Conservation (phyloP, 169 alveolate genomes). For the Fabrea salina region DNA sequence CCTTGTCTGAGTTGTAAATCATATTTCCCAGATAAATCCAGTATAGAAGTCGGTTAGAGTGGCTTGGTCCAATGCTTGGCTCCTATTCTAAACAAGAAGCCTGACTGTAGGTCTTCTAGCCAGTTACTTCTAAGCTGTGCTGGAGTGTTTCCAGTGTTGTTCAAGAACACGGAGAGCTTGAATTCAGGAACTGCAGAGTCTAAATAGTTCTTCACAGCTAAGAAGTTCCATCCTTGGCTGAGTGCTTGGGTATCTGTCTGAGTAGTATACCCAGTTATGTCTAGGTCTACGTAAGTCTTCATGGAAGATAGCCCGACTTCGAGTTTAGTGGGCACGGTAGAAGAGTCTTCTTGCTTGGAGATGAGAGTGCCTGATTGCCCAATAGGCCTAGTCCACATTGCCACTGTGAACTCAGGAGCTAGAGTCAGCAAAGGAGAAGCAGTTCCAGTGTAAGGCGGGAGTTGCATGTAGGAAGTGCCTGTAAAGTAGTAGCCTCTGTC, state of each 20-base stretch:
- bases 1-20: background rate
- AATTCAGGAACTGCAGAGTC: too few species aligned
- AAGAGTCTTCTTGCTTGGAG: constrained; percentile 21
- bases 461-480: background rate
- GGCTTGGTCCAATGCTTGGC: background rate
- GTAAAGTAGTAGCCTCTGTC: constrained; percentile 13
- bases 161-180: too few species aligned
- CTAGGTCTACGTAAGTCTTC: too few species aligned
- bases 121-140: too few species aligned
- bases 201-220: too few species aligned
- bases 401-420: background rate
- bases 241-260: too few species aligned
- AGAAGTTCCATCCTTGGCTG: too few species aligned
- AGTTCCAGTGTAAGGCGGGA: background rate
- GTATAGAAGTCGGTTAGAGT: background rate
- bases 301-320: too few species aligned
- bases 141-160: too few species aligned
- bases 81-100: background rate
- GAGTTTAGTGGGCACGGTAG: too few species aligned
- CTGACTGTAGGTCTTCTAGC: too few species aligned
- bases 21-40: background rate
- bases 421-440: background rate
- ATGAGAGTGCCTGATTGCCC: background rate
- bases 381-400: background rate
- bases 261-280: too few species aligned